Evolutionary conservation across 2,329 filamentous ascomycete genomes (phyloP), one percentile per base, ranked within the genome.

Genomic region (Neurospora crassa): DNA sequence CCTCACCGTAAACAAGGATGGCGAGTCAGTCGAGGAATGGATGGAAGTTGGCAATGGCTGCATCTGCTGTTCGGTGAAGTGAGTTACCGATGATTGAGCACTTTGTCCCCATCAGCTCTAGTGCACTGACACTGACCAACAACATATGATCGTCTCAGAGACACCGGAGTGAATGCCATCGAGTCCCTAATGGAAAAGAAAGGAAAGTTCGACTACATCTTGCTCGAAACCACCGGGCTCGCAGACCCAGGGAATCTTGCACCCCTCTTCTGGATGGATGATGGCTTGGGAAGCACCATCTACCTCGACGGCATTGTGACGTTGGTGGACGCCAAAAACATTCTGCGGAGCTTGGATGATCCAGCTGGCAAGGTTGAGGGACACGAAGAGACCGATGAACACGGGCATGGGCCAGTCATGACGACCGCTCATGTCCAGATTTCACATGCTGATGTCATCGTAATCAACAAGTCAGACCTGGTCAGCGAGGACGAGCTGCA

Each of bases 221-320:
- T 99, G 2, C 89, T 99, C 0, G 96, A 99, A 80, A 99, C 96
- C 0, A 98, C 96, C 0, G 96, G 96, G 0, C 86, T 99, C 6
- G 96, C 96, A 5, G 95, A 99, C 78, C 96, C 96, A 0, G 96
- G 96, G 1, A 98, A 98, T 77, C 89, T 99, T 69, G 96, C 96
- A 0, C 96, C 96, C 0, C 83, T 98, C 16, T 99, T 99, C 83
- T 99, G 96, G 96, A 91, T 99, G 37, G 96, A 99, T 77, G 95
- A 98, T 75, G 96, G 94, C 0, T 87, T 99, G 2, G 95, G 94
- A 8, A 97, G 94, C 80, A 94, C 91, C 45, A 97, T 99, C 77
- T 99, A 97, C 80, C 88, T 99, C 0, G 96, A 99, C 78, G 96
- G 96, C 1, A 97, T 99, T 71, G 94, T 98, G 67, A 98, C 96